A percentile compares a stretch with the other conserved stretches of the same genome.
Conservation (phyloP, 495 filamentous ascomycete species). For the Cryomyces minteri region DNA sequence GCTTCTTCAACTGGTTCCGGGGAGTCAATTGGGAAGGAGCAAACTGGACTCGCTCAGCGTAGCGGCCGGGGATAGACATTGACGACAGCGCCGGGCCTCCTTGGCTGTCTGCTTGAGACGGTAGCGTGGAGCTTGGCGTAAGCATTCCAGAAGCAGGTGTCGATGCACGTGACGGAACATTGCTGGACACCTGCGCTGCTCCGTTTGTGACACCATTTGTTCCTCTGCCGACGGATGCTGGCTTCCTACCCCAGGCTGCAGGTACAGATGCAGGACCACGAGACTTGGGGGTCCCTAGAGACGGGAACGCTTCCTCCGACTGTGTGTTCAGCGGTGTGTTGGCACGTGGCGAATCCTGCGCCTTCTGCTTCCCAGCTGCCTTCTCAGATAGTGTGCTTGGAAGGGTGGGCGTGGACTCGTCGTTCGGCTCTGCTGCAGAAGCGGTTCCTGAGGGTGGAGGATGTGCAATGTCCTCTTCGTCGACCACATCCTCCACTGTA, state of each 20-base stretch:
- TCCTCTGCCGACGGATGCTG: slow-evolving; percentile 28
- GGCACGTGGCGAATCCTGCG: slow-evolving; percentile 18
- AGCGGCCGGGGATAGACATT: slow-evolving; percentile 57
- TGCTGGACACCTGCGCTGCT: slow-evolving; percentile 19
- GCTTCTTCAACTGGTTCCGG: slow-evolving; percentile 60
- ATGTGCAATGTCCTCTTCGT: slow-evolving; percentile 57
- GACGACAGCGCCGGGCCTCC: slow-evolving; percentile 25
- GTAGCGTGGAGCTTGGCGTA: slow-evolving; percentile 32
- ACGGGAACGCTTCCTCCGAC: slow-evolving; percentile 81
- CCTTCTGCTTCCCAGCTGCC: slow-evolving; percentile 43
- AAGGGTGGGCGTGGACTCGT: slow-evolving; percentile 20
- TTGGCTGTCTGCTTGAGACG: slow-evolving; percentile 8
- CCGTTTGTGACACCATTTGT: slow-evolving; percentile 33
- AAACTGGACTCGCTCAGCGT: slow-evolving; percentile 54
- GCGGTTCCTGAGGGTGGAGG: slow-evolving; percentile 28
- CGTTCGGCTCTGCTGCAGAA: neutral
- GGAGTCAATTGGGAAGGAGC: slow-evolving; percentile 53
- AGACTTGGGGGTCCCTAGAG: slow-evolving; percentile 55
- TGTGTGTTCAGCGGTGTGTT: slow-evolving; percentile 47
- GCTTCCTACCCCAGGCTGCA: slow-evolving; percentile 52
- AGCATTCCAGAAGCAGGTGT: slow-evolving; percentile 36
- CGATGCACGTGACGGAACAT: slow-evolving; percentile 30
- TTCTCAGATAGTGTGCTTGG: slow-evolving; percentile 30
- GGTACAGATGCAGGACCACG: slow-evolving; percentile 33
- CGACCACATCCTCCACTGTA: slow-evolving; percentile 60